A percentile compares a stretch with the other conserved stretches of the same genome.
phyloP scores from a whole-genome alignment of 768 basidiomycete species.

The Tricholoma matsutake region DNA sequence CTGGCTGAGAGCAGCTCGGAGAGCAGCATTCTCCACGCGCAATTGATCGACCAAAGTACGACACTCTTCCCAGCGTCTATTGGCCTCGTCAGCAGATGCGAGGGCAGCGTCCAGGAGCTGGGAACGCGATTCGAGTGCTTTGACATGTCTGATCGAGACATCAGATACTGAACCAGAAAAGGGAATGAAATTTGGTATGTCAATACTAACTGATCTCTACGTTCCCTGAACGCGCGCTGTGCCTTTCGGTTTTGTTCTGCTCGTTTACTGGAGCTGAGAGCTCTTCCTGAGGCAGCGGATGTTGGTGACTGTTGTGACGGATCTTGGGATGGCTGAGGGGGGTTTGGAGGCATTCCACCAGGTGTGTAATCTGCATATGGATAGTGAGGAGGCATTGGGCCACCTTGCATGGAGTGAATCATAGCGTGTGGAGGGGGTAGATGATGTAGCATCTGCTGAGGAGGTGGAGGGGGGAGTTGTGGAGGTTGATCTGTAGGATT shows the following conservation, averaged over 20 bases:
- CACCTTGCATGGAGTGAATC: conserved; percentile 44
- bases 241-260: conserved; percentile 96
- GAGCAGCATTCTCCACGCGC: conserved; percentile 76
- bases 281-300: conserved; percentile 39
- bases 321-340: conserved; percentile 27
- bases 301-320: conserved; percentile 28
- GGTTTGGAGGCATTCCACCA: conserved; percentile 43
- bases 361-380: conserved; percentile 55
- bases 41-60: conserved; percentile 87
- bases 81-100: conserved; percentile 84
- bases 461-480: conserved; percentile 28
- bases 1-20: conserved; percentile 66
- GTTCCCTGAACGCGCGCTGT: conserved; percentile 87
- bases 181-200: conserved; percentile 7
- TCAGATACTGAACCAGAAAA: conserved; percentile 9
- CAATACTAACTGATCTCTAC: conserved; percentile 79
- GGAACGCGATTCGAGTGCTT: conserved; percentile 82
- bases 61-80: conserved; percentile 87
- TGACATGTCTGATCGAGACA: conserved; percentile 62
- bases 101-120: conserved; percentile 83
- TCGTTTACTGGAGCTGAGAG: conserved; percentile 77
- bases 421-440: conserved; percentile 47
- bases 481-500: conserved; percentile 27
- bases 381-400: conserved; percentile 44
- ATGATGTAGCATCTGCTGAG: conserved; percentile 44